Evolutionary conservation across 768 basidiomycete genomes (phyloP).

Genomic region (Calocybe indica): DNA sequence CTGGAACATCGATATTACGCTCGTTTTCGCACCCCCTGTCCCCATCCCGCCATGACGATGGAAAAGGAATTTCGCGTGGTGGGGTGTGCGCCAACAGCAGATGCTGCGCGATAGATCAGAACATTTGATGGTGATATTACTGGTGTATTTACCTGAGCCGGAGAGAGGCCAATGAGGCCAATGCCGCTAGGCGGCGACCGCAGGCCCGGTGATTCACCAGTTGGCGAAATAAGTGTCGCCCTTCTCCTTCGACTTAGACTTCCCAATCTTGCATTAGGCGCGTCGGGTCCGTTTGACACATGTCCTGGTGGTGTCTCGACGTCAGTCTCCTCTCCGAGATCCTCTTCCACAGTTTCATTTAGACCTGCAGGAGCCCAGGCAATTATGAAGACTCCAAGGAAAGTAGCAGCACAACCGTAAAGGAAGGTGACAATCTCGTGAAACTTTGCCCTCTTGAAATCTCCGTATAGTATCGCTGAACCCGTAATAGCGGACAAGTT

Average conservation of each 20-base stretch:
- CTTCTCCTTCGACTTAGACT: constrained; percentile 33
- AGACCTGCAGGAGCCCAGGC: constrained; percentile 50
- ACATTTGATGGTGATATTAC: background rate
- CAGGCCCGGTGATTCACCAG: constrained; percentile 29
- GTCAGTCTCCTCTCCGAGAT: constrained; percentile 18
- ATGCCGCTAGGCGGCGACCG: constrained; percentile 50
- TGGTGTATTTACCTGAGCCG: constrained; percentile 51
- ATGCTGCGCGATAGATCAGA: constrained; percentile 31
- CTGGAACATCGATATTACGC: constrained; percentile 21
- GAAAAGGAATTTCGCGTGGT: constrained; percentile 38
- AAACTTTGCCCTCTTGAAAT: constrained; percentile 80
- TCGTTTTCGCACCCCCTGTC: constrained; percentile 27
- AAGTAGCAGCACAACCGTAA: constrained; percentile 87
- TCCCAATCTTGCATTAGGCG: constrained; percentile 19
- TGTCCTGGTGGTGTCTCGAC: no score
- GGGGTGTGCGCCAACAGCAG: constrained; percentile 64
- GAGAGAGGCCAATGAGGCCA: constrained; percentile 64
- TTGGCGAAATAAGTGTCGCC: constrained; percentile 45
- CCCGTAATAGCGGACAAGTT: constrained; percentile 90
- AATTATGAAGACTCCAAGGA: constrained; percentile 84
- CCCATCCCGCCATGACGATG: constrained; percentile 17
- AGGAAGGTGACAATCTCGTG: constrained; percentile 80
- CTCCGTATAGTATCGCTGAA: constrained; percentile 89
- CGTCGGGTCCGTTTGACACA: constrained; percentile 1
- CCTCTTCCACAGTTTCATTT: constrained; percentile 24